A percentile compares a stretch with the other conserved stretches of the same genome.
phyloP scores from a whole-genome alignment of 352 stramenopile genomes.

The Phytopythium chamaehyphon region DNA sequence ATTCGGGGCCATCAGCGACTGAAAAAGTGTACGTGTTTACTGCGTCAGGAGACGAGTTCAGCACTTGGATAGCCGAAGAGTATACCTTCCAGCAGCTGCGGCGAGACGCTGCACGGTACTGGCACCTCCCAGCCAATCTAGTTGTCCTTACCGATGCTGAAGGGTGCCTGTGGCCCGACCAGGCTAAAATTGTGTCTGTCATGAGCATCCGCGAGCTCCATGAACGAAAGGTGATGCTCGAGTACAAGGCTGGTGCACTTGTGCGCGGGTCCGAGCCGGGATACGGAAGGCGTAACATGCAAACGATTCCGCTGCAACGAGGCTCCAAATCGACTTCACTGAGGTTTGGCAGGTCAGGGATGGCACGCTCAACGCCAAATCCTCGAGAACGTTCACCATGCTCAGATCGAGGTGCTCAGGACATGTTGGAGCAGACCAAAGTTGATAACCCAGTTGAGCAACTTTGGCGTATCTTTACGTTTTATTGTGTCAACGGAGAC shows the following conservation, averaged over 20 bases:
- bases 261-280: neutral
- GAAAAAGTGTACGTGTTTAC: conserved; percentile 48
- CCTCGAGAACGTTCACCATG: neutral
- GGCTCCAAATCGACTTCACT: too few relatives aligned
- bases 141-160: conserved; percentile 52
- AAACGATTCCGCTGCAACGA: conserved; percentile 8
- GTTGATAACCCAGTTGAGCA: conserved; percentile 43
- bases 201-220: conserved; percentile 47
- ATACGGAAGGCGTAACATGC: neutral
- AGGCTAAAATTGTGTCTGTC: conserved; percentile 64
- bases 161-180: conserved; percentile 72
- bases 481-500: conserved; percentile 78
- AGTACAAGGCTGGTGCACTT: conserved; percentile 36
- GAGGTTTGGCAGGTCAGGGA: too few relatives aligned
- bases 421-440: too few relatives aligned
- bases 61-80: conserved; percentile 56
- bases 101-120: conserved; percentile 63
- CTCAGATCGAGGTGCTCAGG: neutral
- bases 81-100: conserved; percentile 79
- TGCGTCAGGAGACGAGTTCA: conserved; percentile 52
- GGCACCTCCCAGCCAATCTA: conserved; percentile 41
- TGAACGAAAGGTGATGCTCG: conserved; percentile 44
- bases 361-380: neutral
- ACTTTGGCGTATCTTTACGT: conserved; percentile 78
- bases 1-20: conserved; percentile 1